phyloP scores from a whole-genome alignment of 768 basidiomycete species.

The Infundibulicybe gibba region DNA sequence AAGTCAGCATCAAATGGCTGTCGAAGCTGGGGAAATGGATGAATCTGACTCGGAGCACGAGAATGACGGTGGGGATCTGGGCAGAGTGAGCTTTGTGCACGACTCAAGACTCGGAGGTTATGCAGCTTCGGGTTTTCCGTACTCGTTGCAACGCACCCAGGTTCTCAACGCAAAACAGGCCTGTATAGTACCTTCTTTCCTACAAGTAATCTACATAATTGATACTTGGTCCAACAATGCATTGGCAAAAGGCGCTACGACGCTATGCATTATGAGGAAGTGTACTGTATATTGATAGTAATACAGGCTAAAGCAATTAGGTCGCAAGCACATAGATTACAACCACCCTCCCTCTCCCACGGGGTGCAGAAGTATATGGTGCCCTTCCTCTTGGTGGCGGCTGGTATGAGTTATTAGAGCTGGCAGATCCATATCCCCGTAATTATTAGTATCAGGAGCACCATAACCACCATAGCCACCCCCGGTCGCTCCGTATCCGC shows the following conservation, averaged over 20 bases:
- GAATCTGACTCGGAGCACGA: no score
- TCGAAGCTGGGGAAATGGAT: neutral
- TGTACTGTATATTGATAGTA: constrained; percentile 6
- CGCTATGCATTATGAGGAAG: no score
- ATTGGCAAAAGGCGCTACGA: no score
- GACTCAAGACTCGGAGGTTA: no score
- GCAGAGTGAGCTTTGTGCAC: no score
- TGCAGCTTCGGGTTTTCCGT: no score
- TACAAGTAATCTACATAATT: no score
- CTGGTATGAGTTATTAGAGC: constrained; percentile 13
- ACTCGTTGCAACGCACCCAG: no score
- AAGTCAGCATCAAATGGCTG: constrained; percentile 6
- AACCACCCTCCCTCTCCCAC: constrained; percentile 48
- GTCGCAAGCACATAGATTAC: neutral
- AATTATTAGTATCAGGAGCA: constrained; percentile 22
- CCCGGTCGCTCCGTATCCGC: constrained; percentile 18
- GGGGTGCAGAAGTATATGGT: constrained; percentile 21
- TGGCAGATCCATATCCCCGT: constrained; percentile 24
- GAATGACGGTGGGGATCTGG: no score
- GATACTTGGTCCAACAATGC: no score
- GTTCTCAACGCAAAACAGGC: no score
- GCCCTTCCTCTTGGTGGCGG: constrained; percentile 21
- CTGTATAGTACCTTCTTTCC: no score
- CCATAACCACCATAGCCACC: constrained; percentile 20
- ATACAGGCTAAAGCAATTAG: constrained; percentile 1